Evolutionary conservation across 805 yeast species (phyloP), one percentile per base, ranked within the genome.

Genomic region (Metschnikowia similis): DNA sequence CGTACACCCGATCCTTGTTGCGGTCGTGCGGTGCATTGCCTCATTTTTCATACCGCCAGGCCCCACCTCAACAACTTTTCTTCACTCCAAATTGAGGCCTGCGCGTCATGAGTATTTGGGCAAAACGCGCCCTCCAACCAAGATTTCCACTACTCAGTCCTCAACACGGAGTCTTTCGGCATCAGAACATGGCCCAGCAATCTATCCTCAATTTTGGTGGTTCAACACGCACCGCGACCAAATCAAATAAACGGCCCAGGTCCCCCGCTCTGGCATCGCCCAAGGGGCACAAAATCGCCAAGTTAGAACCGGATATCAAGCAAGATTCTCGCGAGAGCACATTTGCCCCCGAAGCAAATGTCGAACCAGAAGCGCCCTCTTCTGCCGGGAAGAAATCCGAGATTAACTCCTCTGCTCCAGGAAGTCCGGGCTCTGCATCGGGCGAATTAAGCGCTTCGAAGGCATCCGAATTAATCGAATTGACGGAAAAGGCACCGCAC

Each of bases 131-230:
- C 29, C 41, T 44, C 16, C 32, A 26, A 7, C 26, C 32, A 30
- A 44, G 41, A 13, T 34, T 17, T 8, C 46, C 46, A 4, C 46
- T 43, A 10, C 40, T 35, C 34, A 34, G 27, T 28, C 27, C 16
- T 35, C 39, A 16, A 27, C 14, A 26, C 8, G 35, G 8, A 17
- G 34, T 30, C 14, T 14, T 35, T 3, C 35, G 38, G n/a, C 26
- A 17, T 34, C 16, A 14, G 17, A 17, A 28, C 10, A 56, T 56
- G 60, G 52, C 50, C 14, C 60, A 56, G 36, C 58, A 53, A 29
- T 56, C 58, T 14, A 56, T 56, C 31, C 38, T 56, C 13, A 48
- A 53, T 16, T 56, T 56, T 41, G 55, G 57, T 31, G 50, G 52
- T 13, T 47, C 45, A 36, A 35, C 36, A 30, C 46, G 48, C 26